Base-by-base conservation (phyloP, 352 stramenopile species). In the Pythium monospermum region DNA sequence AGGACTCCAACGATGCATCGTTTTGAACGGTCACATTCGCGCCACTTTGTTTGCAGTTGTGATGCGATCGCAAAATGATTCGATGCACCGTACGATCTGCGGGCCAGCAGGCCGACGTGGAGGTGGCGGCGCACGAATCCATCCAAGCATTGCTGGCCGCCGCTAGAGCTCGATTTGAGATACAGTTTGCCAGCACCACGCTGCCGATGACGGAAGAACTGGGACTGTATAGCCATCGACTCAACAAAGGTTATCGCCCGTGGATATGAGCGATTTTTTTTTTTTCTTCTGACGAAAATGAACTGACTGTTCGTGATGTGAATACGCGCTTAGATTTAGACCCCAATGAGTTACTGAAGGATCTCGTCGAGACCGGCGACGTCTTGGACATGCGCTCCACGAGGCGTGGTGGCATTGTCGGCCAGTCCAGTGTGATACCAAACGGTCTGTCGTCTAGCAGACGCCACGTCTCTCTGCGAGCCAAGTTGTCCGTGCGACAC, bases 381-480 rank as follows among this genome's bases (percentile, higher is more conserved):
- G 16, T 41, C 36, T 23, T 41, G 36, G 36, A 41, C n/a, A n/a
- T 41, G 36, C 36, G 36, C 36, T 25, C 36, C n/a, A n/a, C n/a
- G n/a, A n/a, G n/a, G 16, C 36, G 21, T 19, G 36, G n/a, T 16
- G 5, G 13, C 21, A 19, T 41, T 41, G n/a, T 41, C 36, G 3
- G 36, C 5, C 3, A 22, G n/a, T 19, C n/a, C 6, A 16, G 6
- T 4, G n/a, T n/a, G 3, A 19, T 41, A 3, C 6, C 25, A 6
- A 19, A 41, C 36, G 25, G 16, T 10, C 13, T 6, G 6, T 3
- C 7, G 25, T 41, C 36, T 19, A n/a, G 36, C 6, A 25, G 25
- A 4, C 36, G 36, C 2, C 36, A 25, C 8, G n/a, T 41, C 12
- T 19, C 36, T 41, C 38, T 44, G 3, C 38, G 8, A 19, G 38